Percentiles rank a stretch among this genome's conserved stretches.
Evolutionary conservation across 169 alveolate genomes (phyloP).

Genomic region (Plasmodium chabaudi): DNA sequence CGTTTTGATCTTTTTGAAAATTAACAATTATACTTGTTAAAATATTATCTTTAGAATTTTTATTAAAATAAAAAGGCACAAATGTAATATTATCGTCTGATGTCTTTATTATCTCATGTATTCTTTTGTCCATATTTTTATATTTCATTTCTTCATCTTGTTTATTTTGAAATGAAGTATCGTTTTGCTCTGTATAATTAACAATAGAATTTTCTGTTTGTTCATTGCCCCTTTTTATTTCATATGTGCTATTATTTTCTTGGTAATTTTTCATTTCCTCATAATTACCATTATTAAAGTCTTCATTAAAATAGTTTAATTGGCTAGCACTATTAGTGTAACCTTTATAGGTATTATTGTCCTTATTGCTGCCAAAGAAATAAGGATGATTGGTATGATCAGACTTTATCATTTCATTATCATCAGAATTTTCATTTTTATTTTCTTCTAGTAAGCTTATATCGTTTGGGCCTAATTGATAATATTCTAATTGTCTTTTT

Average conservation of each 20-base stretch:
- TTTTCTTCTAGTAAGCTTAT: no score
- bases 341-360: background rate
- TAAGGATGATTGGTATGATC: background rate
- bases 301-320: no score
- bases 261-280: background rate
- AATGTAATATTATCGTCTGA: conserved; percentile 16
- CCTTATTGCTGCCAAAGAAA: background rate
- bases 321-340: background rate
- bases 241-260: background rate
- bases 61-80: conserved; percentile 71
- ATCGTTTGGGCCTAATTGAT: background rate
- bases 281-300: background rate
- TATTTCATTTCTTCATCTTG: background rate
- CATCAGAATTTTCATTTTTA: background rate
- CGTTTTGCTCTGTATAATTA: background rate
- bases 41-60: conserved; percentile 71
- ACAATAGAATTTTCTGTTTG: background rate
- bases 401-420: background rate
- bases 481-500: background rate
- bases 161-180: background rate
- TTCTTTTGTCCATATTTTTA: background rate
- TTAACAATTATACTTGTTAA: conserved; percentile 16
- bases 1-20: conserved; percentile 31
- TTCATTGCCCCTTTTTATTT: background rate
- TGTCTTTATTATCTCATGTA: background rate